These are phyloP conservation scores for Gossypium thurberi DNA, from an alignment of 345 rosid genomes.

Conservation along the genomic window DNA sequence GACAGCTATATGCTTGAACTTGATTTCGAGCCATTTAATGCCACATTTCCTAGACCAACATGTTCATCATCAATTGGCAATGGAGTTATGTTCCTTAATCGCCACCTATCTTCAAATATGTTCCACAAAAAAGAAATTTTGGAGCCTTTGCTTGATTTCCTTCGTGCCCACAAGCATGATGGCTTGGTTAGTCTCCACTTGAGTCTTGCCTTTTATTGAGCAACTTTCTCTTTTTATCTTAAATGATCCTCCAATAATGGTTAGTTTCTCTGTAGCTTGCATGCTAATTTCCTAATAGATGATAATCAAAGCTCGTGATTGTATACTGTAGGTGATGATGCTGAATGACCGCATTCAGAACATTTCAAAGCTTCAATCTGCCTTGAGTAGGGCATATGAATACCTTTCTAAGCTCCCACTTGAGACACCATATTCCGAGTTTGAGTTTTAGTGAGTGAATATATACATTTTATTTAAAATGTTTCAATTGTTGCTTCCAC, in stretches of 20 bases:
- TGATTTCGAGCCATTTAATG: conserved; percentile 89
- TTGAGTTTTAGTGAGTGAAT: conserved; percentile 42
- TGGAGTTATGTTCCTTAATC: conserved; percentile 89
- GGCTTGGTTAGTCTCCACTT: conserved; percentile 43
- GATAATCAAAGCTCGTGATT: no score
- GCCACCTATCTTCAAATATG: conserved; percentile 83
- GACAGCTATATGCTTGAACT: conserved; percentile 80
- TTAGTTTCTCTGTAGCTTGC: conserved; percentile 5
- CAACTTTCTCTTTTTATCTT: neutral
- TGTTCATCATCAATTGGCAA: conserved; percentile 79
- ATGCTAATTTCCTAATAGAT: neutral
- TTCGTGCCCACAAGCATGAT: conserved; percentile 67
- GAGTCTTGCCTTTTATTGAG: neutral
- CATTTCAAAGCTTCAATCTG: conserved; percentile 37
- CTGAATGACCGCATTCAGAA: conserved; percentile 47
- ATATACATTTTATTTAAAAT: neutral
- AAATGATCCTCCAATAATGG: neutral
- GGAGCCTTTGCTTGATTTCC: conserved; percentile 75
- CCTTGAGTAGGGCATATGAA: conserved; percentile 51
- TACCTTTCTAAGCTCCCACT: conserved; percentile 43
- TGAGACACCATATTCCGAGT: conserved; percentile 38
- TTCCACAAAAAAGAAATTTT: conserved; percentile 85
- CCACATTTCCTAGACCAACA: conserved; percentile 76
- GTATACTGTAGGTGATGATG: conserved; percentile 40
- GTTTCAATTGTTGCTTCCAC: neutral